Conservation (phyloP, 208 protist species). For the Tetramitus jugosus region DNA sequence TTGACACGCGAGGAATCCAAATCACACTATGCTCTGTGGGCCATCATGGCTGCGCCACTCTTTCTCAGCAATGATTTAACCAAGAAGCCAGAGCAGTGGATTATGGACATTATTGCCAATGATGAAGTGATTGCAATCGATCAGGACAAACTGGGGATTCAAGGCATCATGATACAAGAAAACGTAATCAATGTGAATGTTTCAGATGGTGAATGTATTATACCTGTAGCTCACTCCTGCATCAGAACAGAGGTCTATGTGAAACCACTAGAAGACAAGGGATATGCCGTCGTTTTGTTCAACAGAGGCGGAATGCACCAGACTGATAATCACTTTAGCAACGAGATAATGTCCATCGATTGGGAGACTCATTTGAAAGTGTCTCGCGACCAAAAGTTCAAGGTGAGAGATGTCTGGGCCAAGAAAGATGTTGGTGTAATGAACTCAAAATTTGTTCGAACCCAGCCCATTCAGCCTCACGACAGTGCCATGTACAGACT, state of each 20-base stretch:
- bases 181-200: background rate
- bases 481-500: no score
- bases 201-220: background rate
- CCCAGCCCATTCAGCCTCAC: no score
- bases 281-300: background rate
- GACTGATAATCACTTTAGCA: no score
- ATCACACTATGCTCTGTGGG: conserved; percentile 30
- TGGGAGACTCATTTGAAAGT: no score
- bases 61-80: conserved; percentile 22
- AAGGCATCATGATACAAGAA: background rate
- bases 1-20: conserved; percentile 22
- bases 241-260: background rate
- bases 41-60: conserved; percentile 17
- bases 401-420: no score
- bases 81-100: conserved; percentile 13
- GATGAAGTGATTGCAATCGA: conserved; percentile 33
- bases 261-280: background rate
- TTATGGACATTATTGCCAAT: conserved; percentile 26
- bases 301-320: background rate
- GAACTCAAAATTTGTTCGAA: no score
- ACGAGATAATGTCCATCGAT: no score
- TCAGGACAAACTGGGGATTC: conserved; percentile 21
- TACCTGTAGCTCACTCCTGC: background rate
- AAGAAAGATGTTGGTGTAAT: no score
- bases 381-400: no score